A percentile compares a stretch with the other conserved stretches of the same genome.
These are phyloP conservation scores for Symmetrospora coprosmae DNA, from an alignment of 768 basidiomycete species.

Conservation along the genomic window DNA sequence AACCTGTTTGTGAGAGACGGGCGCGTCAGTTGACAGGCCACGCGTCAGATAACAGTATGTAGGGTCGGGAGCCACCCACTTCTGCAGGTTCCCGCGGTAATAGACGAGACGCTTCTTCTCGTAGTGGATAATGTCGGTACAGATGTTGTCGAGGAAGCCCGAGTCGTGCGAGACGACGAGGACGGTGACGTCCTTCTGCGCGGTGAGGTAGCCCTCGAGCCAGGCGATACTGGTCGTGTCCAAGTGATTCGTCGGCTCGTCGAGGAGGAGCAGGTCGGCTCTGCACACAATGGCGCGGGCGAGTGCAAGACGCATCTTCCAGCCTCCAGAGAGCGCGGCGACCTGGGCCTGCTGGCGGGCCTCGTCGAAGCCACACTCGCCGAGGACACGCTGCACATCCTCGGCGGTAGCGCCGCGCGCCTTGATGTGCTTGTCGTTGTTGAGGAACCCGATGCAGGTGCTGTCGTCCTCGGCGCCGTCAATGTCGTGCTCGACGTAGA, in stretches of 20 bases:
- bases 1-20: constrained; percentile 39
- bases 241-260: constrained; percentile 88
- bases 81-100: constrained; percentile 80
- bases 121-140: constrained; percentile 95
- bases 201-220: constrained; percentile 74
- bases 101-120: constrained; percentile 90
- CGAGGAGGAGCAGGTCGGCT: constrained; percentile 45
- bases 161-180: constrained; percentile 94
- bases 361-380: constrained; percentile 83
- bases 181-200: constrained; percentile 71
- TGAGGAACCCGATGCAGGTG: constrained; percentile 32
- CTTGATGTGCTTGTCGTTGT: constrained; percentile 54
- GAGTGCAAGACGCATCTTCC: constrained; percentile 97
- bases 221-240: constrained; percentile 64
- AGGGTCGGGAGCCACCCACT: constrained; percentile 32
- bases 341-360: constrained; percentile 68
- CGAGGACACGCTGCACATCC: constrained; percentile 62
- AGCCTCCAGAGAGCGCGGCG: constrained; percentile 83
- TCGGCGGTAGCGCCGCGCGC: constrained; percentile 75
- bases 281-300: constrained; percentile 94
- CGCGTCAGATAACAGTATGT: too few relatives aligned
- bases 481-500: constrained; percentile 96
- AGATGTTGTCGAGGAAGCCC: constrained; percentile 85
- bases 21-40: neutral
- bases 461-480: constrained; percentile 31